These are phyloP conservation scores for Trichoderma endophyticum DNA, from an alignment of 2,329 filamentous ascomycete genomes.

Conservation along the genomic window DNA sequence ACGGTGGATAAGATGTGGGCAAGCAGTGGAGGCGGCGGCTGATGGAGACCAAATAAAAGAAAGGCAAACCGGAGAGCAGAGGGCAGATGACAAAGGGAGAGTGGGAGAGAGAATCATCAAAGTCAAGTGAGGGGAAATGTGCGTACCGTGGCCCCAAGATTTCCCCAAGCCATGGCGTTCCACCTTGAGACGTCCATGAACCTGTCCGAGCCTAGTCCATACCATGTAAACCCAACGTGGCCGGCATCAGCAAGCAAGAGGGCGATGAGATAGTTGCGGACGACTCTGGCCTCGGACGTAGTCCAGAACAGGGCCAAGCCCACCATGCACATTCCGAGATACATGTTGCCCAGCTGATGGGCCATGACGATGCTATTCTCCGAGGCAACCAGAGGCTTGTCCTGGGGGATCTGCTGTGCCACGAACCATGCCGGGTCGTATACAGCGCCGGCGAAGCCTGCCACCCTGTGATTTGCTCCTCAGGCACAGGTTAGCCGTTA, in stretches of 20 bases:
- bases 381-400: slow-evolving; percentile 35
- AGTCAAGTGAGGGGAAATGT: slow-evolving; percentile 24
- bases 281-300: slow-evolving; percentile 62
- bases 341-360: slow-evolving; percentile 67
- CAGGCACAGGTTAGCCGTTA: slow-evolving; percentile 1
- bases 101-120: not conserved
- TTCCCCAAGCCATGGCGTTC: slow-evolving; percentile 72
- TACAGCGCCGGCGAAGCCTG: slow-evolving; percentile 56
- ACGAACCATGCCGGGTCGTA: slow-evolving; percentile 61
- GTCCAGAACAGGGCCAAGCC: slow-evolving; percentile 62
- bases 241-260: slow-evolving; percentile 65
- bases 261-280: slow-evolving; percentile 64
- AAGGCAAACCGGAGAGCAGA: not conserved
- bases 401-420: slow-evolving; percentile 53
- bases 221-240: slow-evolving; percentile 60
- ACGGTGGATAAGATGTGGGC: not conserved
- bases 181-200: slow-evolving; percentile 54
- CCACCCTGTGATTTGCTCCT: slow-evolving; percentile 45
- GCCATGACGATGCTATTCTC: slow-evolving; percentile 55
- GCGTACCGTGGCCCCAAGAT: slow-evolving; percentile 60
- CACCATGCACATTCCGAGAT: slow-evolving; percentile 62
- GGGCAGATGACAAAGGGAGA: not conserved
- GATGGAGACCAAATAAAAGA: not conserved
- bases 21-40: not conserved
- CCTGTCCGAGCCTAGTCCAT: slow-evolving; percentile 54